Evolutionary conservation across 176 grass and related monocot genomes (phyloP), one percentile per base, ranked within the genome.

Genomic region (Avena eriantha): DNA sequence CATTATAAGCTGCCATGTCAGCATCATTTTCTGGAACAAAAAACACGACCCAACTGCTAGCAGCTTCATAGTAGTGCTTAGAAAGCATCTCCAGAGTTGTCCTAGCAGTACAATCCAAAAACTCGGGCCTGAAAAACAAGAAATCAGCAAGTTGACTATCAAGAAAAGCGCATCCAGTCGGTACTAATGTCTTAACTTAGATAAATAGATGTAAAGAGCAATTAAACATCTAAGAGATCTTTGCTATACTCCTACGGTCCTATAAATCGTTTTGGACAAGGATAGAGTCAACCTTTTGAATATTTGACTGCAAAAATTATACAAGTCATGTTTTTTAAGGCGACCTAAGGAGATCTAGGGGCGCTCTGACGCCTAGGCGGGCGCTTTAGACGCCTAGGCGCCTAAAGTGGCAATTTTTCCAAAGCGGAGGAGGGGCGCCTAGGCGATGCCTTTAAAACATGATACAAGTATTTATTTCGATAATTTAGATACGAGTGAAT

Each of bases 71-170:
- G 80, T 96, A 96, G 67, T 99, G 97, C 84, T 92, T 92, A 35
- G 97, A 84, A 79, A 99, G 93, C 97, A 99, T 99, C 70, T 94
- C 92, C 75, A 99, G 89, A 76, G 77, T 85, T 88, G 97, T 99
- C 90, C 94, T 96, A 29, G 97, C 97, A 64, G 90, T 93, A 83
- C 92, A 99, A 73, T 96, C 76, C 53, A 99, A 75, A 81, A 94
- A 83, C 50, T 93, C 94, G 16, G 97, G 94, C 77, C 97, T 93
- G 94, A 77, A 92, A 89, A 86, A 78, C 66, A 88, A n/a, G 23
- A 69, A 89, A 66, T 83, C 34, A 80, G 31, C 34, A 75, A 22
- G 61, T 29, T 39, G 14, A 79, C 73, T 53, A 83, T 89, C 56
- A 74, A 35, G 7, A 34, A 57, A 57, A 55, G 10, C 2, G 22